Base-by-base conservation (phyloP, 345 rosid species). In the Boechera retrofracta region DNA sequence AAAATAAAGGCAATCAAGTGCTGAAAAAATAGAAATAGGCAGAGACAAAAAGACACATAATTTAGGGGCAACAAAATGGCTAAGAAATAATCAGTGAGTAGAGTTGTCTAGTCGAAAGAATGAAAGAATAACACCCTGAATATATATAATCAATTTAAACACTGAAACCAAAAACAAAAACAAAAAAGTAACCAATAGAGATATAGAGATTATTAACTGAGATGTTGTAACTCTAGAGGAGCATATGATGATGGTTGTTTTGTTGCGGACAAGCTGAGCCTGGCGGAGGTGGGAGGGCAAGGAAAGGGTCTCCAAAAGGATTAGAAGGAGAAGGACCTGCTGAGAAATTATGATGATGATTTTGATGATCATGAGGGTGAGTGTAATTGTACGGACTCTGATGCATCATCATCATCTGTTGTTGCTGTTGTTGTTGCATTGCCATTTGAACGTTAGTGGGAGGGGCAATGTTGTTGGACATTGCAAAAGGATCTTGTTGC, bases 401-500 rank as follows among this genome's bases (percentile, higher is more conserved):
- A 42, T 69, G 47, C 74, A 64, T 80, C 76, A 71, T 79, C 74
- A 61, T 79, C 71, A 67, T 79, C 35, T 77, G 77, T 28, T 82
- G 84, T 28, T 82, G 85, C 10, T 86, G 96, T 12, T 82, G 88
- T 32, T 88, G 85, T 0, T 90, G 92, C 79, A 87, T 49, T 13
- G 92, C 90, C 95, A 96, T 87, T 67, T 93, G 98, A 63, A 96
- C 99, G 32, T 85, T 87, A 1, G 93, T 76, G 7, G 97, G 97
- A 9, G 98, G 92, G 0, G 93, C 90, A 73, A 89, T 72, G 81
- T 49, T 72, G 69, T 83, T 86, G 6, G 97, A 96, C 92, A 83
- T 84, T 44, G 77, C 64, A 10, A 96, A 93, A 6, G 97, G 98
- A 51, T 96, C 98, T 10, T 80, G 87, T 57, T 83, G 89, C 73